These are phyloP conservation scores for Domatiomyces catenatus DNA, from an alignment of 2,329 filamentous ascomycete genomes.

Conservation along the genomic window DNA sequence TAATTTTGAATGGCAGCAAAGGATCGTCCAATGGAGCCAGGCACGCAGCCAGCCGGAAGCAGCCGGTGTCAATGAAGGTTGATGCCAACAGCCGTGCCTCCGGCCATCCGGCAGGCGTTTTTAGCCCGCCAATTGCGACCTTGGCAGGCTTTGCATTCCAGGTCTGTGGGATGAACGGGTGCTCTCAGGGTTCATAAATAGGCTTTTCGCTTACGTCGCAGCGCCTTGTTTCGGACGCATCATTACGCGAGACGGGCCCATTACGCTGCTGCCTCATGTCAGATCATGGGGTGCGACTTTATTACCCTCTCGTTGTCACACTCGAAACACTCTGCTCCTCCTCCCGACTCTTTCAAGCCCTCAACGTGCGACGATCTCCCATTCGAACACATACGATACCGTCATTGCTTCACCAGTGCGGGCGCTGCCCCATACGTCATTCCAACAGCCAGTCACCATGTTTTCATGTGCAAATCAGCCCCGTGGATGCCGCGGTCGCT, in stretches of 20 bases:
- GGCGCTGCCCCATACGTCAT: slow-evolving; percentile 2
- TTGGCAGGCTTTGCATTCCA: background rate
- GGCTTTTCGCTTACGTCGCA: background rate
- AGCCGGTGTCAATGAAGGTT: background rate
- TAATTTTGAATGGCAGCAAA: background rate
- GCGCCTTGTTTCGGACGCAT: background rate
- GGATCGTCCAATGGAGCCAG: background rate
- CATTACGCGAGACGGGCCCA: background rate
- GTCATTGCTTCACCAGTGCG: too few relatives aligned
- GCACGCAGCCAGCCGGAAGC: background rate
- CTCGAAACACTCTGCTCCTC: background rate
- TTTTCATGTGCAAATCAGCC: slow-evolving; percentile 34
- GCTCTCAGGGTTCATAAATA: background rate
- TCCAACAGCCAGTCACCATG: slow-evolving; percentile 20
- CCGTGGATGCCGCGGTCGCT: slow-evolving; percentile 33
- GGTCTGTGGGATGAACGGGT: background rate
- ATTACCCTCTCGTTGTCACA: background rate
- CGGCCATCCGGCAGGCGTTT: background rate
- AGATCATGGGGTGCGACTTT: background rate
- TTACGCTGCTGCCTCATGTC: background rate
- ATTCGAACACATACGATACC: too few relatives aligned
- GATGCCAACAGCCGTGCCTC: background rate
- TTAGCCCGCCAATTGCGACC: background rate
- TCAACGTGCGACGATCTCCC: background rate
- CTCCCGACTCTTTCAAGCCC: background rate